Base-by-base conservation (phyloP, 208 protist species). In the Leishmania gerbilli region DNA sequence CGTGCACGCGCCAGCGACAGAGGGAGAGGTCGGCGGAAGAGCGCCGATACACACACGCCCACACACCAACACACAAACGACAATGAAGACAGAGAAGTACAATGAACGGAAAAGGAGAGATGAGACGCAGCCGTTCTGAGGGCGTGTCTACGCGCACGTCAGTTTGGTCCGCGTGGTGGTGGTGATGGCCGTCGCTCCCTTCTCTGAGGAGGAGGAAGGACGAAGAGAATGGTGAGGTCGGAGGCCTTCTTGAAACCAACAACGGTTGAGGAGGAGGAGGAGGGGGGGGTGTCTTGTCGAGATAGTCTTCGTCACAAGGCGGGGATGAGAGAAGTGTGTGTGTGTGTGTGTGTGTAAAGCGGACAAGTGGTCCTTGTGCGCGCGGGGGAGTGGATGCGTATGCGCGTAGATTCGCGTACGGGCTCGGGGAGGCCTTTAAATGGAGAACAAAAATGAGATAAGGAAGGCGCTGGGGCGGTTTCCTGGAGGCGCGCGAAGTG, bases 101-200 rank as follows among this genome's bases (percentile, higher is more conserved):
- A 58, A 21, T n/a, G 2, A 79, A 67, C 13, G 64, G 69, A 13
- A 60, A 82, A 69, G 21, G 34, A 56, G 42, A 81, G 58, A 31
- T 27, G 58, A 31, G 27, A 31, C 27, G 58, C 27, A 64, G 21
- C 21, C 21, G 55, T 8, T 19, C 55, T 0, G 19, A 27, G 55
- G 2, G 17, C 55, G 55, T 24, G 55, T 64, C 58, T 64, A 15
- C 11, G 27, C 27, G 58, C 27, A 24, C 58, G 58, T 11, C 27
- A 31, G 27, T 13, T 64, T 9, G 3, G 27, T 34, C 58, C 58
- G 27, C 58, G 58, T 31, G 58, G 13, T 27, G 8, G 27, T 34
- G 55, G 21, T 5, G 21, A 24, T 62, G 56, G 21, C 53, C 53
- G 53, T 27, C 53, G 27, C 53, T 58, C 53, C 53, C 1, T 58